Percentiles rank a stretch among this genome's conserved stretches.
These are phyloP conservation scores for Pleurotus citrinopileatus DNA, from an alignment of 768 basidiomycete species.

Conservation along the genomic window DNA sequence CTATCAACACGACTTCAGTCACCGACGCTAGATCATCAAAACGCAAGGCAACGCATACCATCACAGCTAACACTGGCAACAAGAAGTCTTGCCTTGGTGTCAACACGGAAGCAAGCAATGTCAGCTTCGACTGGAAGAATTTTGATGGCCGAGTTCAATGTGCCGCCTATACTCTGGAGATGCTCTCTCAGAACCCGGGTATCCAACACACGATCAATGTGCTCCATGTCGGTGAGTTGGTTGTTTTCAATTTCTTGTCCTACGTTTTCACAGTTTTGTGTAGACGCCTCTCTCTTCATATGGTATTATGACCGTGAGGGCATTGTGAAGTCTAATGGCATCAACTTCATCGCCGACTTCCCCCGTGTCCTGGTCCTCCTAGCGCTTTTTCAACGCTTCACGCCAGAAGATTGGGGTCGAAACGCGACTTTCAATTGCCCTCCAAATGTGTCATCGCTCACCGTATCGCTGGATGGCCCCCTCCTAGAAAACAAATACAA, in stretches of 20 bases:
- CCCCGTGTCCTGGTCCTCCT: conserved; percentile 25
- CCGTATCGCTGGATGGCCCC: background rate
- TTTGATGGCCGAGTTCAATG: conserved; percentile 4
- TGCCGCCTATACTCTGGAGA: conserved; percentile 9
- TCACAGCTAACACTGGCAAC: background rate
- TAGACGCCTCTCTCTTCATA: conserved; percentile 20
- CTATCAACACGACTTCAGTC: too few relatives aligned
- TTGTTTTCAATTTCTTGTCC: background rate
- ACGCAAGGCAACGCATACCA: background rate
- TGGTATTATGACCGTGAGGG: conserved; percentile 25
- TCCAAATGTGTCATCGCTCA: background rate
- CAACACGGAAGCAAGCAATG: background rate
- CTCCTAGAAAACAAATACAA: background rate
- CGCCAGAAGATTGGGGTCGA: conserved; percentile 20
- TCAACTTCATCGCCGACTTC: conserved; percentile 21
- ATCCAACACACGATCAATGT: conserved; percentile 12
- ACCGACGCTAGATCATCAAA: background rate
- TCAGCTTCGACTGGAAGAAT: background rate
- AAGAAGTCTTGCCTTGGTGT: background rate
- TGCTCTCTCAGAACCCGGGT: conserved; percentile 7
- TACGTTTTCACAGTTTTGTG: background rate
- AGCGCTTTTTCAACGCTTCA: conserved; percentile 22
- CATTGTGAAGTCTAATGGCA: conserved; percentile 20
- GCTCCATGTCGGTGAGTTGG: conserved; percentile 8
- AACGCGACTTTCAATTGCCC: conserved; percentile 1